Evolutionary conservation across 2,329 filamentous ascomycete genomes (phyloP), one percentile per base, ranked within the genome.

Genomic region (Domatiomyces catenatus): DNA sequence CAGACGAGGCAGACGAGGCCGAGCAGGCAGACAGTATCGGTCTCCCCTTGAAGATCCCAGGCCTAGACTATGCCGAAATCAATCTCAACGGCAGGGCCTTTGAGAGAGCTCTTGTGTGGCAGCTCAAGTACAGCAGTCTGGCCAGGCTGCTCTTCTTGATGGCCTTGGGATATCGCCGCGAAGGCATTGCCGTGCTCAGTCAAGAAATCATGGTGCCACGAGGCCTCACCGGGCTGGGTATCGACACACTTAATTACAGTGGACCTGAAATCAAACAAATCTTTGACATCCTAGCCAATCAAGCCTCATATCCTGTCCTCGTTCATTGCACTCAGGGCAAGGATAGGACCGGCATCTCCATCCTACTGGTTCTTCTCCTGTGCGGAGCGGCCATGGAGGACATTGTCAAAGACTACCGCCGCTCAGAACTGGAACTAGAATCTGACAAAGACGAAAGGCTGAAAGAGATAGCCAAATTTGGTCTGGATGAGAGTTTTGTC

Each of bases 321-420:
- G 69, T 92, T 2, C 86, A 94, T 65, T 94, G 88, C 65, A 92
- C 87, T 0, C 86, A 93, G 61, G 88, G 88, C 52, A 94, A 94
- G 63, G 88, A 94, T 62, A 77, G 88, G 1, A 88, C 80, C 1
- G 88, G 88, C 0, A 69, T 94, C 10, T 71, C 85, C 8, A 71
- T 86, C 4, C 70, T 83, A 42, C 69, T 94, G 3, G 66, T 83
- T 0, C 68, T 93, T 18, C 71, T 90, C 60, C 68, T 84, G 8
- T 70, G 84, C 2, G 67, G 66, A 6, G 66, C 60, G 15, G 63
- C 57, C n/a, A 43, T 54, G 5, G 50, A 55, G 42, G 82, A 79
- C 1, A 80, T 93, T 43, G 71, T 77, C 50, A 62, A 80, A 55
- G 88, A 94, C 66, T 94, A 94, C 64, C 65, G 75, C 52, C 71